These are phyloP conservation scores for Pharus latifolius DNA, from an alignment of 176 grass and related monocot species.

Conservation along the genomic window DNA sequence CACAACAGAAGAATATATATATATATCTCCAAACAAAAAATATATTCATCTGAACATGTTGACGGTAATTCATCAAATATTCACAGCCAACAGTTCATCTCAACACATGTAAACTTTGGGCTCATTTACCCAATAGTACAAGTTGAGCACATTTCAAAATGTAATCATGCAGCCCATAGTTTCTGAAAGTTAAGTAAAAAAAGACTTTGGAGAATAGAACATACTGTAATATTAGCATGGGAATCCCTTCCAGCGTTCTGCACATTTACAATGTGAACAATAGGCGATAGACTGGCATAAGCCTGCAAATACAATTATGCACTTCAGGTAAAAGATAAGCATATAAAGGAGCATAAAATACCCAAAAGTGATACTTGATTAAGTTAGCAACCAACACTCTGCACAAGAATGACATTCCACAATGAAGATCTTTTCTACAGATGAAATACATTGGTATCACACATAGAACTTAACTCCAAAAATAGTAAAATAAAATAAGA, in stretches of 20 bases:
- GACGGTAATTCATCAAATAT: too few relatives aligned
- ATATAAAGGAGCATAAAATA: neutral
- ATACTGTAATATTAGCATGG: slow-evolving; percentile 73
- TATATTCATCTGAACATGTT: too few relatives aligned
- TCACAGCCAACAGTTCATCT: too few relatives aligned
- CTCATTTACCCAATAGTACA: too few relatives aligned
- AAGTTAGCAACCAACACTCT: neutral
- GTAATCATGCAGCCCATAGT: neutral
- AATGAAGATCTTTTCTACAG: neutral
- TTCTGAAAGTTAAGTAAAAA: neutral
- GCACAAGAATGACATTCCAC: neutral
- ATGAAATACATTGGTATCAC: neutral
- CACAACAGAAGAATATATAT: too few relatives aligned
- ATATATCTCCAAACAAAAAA: too few relatives aligned
- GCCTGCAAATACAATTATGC: slow-evolving; percentile 43
- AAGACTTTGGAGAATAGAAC: slow-evolving; percentile 14
- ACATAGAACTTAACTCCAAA: neutral
- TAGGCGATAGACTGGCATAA: slow-evolving; percentile 69
- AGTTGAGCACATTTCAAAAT: too few relatives aligned
- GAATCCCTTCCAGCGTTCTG: slow-evolving; percentile 47
- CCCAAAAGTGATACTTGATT: neutral
- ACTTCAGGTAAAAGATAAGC: neutral
- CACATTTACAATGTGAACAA: slow-evolving; percentile 82
- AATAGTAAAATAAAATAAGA: neutral
- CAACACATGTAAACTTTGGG: too few relatives aligned